Evolutionary conservation across 352 stramenopile genomes (phyloP).

Genomic region (Phytophthora tubulina): DNA sequence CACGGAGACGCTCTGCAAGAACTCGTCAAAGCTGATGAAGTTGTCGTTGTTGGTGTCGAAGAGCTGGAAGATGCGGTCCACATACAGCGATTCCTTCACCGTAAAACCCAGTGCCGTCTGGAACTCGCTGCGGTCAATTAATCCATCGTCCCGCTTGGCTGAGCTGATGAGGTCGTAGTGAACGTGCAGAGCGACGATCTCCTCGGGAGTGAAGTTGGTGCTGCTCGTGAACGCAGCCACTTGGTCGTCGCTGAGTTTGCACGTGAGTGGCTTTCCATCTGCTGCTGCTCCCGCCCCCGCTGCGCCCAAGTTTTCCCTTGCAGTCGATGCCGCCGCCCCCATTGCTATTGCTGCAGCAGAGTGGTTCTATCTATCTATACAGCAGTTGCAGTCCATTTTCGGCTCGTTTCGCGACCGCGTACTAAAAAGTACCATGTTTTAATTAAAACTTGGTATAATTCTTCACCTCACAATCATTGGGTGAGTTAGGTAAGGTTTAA

Average conservation of each 20-base stretch:
- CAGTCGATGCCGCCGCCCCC: constrained; percentile 72
- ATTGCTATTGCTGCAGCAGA: constrained; percentile 34
- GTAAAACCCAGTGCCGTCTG: constrained; percentile 82
- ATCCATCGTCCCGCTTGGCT: constrained; percentile 65
- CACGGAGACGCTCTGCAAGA: constrained; percentile 77
- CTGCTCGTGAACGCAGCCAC: constrained; percentile 49
- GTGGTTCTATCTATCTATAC: not conserved
- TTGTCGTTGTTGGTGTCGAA: constrained; percentile 84
- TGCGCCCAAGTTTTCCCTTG: constrained; percentile 50
- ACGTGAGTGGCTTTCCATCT: constrained; percentile 41
- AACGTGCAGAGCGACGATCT: constrained; percentile 64
- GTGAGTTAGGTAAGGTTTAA: constrained; percentile 18
- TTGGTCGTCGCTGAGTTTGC: constrained; percentile 65
- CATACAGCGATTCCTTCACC: constrained; percentile 84
- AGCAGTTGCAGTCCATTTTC: constrained; percentile 26
- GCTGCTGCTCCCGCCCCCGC: not conserved
- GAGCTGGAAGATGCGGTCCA: constrained; percentile 85
- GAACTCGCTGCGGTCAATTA: constrained; percentile 86
- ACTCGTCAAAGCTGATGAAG: constrained; percentile 86
- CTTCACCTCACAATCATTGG: constrained; percentile 13
- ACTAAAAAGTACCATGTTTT: constrained; percentile 1
- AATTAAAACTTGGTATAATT: constrained; percentile 26
- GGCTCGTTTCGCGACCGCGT: constrained; percentile 5
- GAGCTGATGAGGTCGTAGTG: constrained; percentile 81
- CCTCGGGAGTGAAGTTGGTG: constrained; percentile 69